Percentiles rank a stretch among this genome's conserved stretches.
These are phyloP conservation scores for Hypoxylon lienhwacheense DNA, from an alignment of 495 filamentous ascomycete genomes.

Conservation along the genomic window DNA sequence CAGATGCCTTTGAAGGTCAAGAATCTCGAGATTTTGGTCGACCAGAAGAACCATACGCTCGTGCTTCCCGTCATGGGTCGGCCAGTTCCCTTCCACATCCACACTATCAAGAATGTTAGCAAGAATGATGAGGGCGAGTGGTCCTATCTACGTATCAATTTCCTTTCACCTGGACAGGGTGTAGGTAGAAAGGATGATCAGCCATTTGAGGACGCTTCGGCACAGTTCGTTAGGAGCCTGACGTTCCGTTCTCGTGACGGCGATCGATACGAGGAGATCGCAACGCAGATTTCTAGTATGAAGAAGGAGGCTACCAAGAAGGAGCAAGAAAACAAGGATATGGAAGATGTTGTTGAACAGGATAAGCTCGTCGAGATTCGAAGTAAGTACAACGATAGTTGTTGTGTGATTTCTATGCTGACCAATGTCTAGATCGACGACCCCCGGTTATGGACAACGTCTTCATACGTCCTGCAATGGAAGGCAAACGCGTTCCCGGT, in stretches of 20 bases:
- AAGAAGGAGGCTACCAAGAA: conserved; percentile 86
- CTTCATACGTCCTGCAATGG: conserved; percentile 89
- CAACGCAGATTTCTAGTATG: conserved; percentile 86
- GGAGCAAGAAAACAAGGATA: conserved; percentile 98
- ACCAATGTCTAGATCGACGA: conserved; percentile 67
- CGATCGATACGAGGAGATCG: conserved; percentile 82
- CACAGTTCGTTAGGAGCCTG: conserved; percentile 92
- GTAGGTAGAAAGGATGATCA: conserved; percentile 98
- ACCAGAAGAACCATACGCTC: conserved; percentile 84
- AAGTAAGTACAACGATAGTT: conserved; percentile 56
- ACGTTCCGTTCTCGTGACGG: conserved; percentile 91
- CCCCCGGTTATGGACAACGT: conserved; percentile 85
- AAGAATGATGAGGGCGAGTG: conserved; percentile 94
- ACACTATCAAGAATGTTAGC: conserved; percentile 97
- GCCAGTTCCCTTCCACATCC: conserved; percentile 97
- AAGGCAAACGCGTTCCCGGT: conserved; percentile 93
- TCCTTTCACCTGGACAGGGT: conserved; percentile 94
- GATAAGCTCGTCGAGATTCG: conserved; percentile 92
- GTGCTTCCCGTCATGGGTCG: conserved; percentile 96
- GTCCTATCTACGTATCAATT: conserved; percentile 93
- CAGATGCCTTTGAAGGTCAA: conserved; percentile 82
- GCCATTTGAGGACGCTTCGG: conserved; percentile 93
- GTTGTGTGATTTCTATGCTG: conserved; percentile 30
- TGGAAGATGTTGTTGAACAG: conserved; percentile 99
- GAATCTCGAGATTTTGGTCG: conserved; percentile 85